phyloP scores from a whole-genome alignment of 257 asterid genomes.

The Lithospermum erythrorhizon region DNA sequence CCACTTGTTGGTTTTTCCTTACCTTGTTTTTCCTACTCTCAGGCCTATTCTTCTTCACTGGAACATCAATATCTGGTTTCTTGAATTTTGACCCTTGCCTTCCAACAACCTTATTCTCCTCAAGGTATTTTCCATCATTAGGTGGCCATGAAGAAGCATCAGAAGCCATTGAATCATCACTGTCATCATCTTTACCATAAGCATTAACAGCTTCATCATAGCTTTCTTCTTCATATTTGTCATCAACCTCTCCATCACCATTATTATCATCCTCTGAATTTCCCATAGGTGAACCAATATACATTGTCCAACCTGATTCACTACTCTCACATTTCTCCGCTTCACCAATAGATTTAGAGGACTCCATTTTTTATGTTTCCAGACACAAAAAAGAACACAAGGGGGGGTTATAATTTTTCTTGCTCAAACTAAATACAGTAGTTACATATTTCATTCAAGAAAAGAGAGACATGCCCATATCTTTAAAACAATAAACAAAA shows the following conservation, averaged over 20 bases:
- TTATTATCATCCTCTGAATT: constrained; percentile 4
- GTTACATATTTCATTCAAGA: constrained; percentile 15
- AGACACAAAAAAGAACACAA: background rate
- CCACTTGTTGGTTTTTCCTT: constrained; percentile 11
- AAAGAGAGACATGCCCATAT: constrained; percentile 16
- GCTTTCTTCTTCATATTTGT: background rate
- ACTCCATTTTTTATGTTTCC: constrained; percentile 16
- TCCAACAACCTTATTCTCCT: background rate
- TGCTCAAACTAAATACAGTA: constrained; percentile 11
- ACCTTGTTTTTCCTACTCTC: background rate
- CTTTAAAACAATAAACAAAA: constrained; percentile 23
- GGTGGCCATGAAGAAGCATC: constrained; percentile 38
- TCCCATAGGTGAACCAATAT: constrained; percentile 27
- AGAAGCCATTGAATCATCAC: constrained; percentile 38
- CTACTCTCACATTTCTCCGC: constrained; percentile 36
- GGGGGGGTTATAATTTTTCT: background rate
- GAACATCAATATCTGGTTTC: background rate
- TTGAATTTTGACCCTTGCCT: background rate
- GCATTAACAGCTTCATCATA: background rate
- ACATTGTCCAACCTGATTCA: constrained; percentile 49
- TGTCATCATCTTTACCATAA: constrained; percentile 9
- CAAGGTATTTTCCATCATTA: background rate
- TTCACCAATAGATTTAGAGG: constrained; percentile 17
- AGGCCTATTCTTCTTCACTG: constrained; percentile 13
- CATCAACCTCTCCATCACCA: background rate